These are phyloP conservation scores for Trichosporon coremiiforme DNA, from an alignment of 1,284 basidiomycete species.

Conservation along the genomic window DNA sequence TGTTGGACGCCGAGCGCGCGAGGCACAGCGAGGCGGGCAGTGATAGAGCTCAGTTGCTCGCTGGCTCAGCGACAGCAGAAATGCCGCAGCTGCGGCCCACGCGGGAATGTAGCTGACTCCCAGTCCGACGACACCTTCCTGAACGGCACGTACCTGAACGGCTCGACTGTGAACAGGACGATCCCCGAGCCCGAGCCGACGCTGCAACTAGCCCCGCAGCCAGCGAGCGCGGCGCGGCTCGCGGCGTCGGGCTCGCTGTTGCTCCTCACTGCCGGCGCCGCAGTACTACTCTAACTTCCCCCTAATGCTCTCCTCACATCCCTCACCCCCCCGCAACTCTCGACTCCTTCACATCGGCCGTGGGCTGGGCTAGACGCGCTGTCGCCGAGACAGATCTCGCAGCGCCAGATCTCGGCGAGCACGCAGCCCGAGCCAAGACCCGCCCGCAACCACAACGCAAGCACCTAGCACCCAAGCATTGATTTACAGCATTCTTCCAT, in stretches of 20 bases:
- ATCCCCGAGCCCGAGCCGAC: not conserved
- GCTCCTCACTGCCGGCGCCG: not conserved
- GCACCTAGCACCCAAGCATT: too few relatives aligned
- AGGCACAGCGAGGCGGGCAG: not conserved
- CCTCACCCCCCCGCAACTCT: too few relatives aligned
- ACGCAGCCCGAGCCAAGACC: too few relatives aligned
- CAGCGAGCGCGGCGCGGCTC: not conserved
- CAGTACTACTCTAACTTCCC: not conserved
- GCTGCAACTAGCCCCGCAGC: not conserved
- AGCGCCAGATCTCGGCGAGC: too few relatives aligned
- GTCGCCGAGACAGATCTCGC: too few relatives aligned
- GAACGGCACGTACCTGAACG: conserved; percentile 18
- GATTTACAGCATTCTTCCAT: too few relatives aligned
- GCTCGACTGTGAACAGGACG: not conserved
- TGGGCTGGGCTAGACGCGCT: too few relatives aligned
- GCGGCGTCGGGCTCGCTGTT: not conserved
- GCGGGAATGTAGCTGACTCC: not conserved
- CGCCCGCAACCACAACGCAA: too few relatives aligned
- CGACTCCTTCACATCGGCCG: too few relatives aligned
- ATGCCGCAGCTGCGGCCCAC: not conserved
- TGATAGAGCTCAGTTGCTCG: not conserved
- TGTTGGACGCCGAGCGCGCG: not conserved
- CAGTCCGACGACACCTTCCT: conserved; percentile 17
- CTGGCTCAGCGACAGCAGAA: not conserved
- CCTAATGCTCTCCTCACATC: too few relatives aligned